A percentile compares a stretch with the other conserved stretches of the same genome.
These are phyloP conservation scores for Penicillium chermesinum DNA, from an alignment of 495 filamentous ascomycete species.

Conservation along the genomic window DNA sequence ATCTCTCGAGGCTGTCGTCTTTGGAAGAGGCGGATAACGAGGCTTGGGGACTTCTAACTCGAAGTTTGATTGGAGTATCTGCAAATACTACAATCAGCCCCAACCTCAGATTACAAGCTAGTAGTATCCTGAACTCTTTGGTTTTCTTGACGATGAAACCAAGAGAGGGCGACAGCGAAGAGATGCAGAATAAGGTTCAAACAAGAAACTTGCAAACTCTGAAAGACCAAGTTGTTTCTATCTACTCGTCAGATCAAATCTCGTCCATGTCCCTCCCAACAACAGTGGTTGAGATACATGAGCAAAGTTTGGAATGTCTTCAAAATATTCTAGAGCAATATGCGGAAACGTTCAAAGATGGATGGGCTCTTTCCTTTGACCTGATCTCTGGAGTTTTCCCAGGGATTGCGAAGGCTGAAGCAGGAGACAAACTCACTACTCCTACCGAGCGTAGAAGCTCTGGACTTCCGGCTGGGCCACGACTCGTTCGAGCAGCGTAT, in stretches of 20 bases:
- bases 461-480: slow-evolving; percentile 54
- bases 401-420: slow-evolving; percentile 22
- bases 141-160: slow-evolving; percentile 50
- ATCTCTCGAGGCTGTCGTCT: slow-evolving; percentile 67
- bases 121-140: slow-evolving; percentile 68
- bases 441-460: slow-evolving; percentile 21
- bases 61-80: slow-evolving; percentile 63
- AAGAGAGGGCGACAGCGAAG: slow-evolving; percentile 23
- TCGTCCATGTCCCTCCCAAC: slow-evolving; percentile 27
- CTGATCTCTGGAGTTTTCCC: slow-evolving; percentile 82
- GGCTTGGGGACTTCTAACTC: slow-evolving; percentile 70
- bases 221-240: slow-evolving; percentile 47
- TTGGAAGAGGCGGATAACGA: slow-evolving; percentile 53
- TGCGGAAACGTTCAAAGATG: slow-evolving; percentile 73
- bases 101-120: slow-evolving; percentile 64
- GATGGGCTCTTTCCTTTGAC: slow-evolving; percentile 81
- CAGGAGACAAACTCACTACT: slow-evolving; percentile 11
- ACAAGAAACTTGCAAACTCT: slow-evolving; percentile 66
- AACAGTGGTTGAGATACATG: slow-evolving; percentile 76
- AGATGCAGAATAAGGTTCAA: slow-evolving; percentile 52
- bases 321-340: slow-evolving; percentile 81
- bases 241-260: slow-evolving; percentile 35
- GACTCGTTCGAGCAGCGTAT: slow-evolving; percentile 78
- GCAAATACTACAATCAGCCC: slow-evolving; percentile 48
- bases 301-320: slow-evolving; percentile 72